Base-by-base conservation (phyloP, 345 rosid genomes). In the Lumnitzera racemosa region DNA sequence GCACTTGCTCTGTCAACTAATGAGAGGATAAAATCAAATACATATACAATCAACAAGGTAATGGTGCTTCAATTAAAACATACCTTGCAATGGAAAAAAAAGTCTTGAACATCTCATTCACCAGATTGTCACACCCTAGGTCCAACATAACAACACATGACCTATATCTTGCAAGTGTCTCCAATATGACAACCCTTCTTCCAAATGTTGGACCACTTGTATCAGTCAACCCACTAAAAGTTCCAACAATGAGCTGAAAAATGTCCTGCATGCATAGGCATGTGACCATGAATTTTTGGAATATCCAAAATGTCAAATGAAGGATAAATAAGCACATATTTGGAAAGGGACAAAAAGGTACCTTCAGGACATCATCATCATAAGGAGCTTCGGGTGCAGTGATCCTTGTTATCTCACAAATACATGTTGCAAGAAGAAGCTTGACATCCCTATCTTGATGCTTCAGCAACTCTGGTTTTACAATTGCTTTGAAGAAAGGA, bases 381-480 rank as follows among this genome's bases (percentile, higher is more conserved):
- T 90, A 94, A 66, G 99, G 97, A 59, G 97, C 95, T 74, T 88
- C 96, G 49, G 99, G 99, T n/a, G 99, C 99, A 63, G 99, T 88
- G 53, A 94, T 83, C 57, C 99, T 86, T 61, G 97, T 88, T 64
- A 90, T 84, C 79, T 94, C 99, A 66, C 97, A 94, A 64, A 90
- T 75, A 59, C 96, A 94, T n/a, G 95, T 81, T 15, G 99, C 97
- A 72, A 94, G 88, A 61, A 94, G 83, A 84, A 94, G 97, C 74
- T 86, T 88, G 63, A 83, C 86, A 67, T 94, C 97, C 77, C 73
- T 86, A 69, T 94, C 99, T 74, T 83, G 96, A 83, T 94, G 96
- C 73, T 80, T 80, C 69, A 94, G 83, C 75, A 86, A 67, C 41
- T 81, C 88, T 58, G 92, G 90, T 76, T 83, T 84, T 48, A 90